phyloP scores from a whole-genome alignment of 495 filamentous ascomycete species.

The Thermothielavioides terrestris region DNA sequence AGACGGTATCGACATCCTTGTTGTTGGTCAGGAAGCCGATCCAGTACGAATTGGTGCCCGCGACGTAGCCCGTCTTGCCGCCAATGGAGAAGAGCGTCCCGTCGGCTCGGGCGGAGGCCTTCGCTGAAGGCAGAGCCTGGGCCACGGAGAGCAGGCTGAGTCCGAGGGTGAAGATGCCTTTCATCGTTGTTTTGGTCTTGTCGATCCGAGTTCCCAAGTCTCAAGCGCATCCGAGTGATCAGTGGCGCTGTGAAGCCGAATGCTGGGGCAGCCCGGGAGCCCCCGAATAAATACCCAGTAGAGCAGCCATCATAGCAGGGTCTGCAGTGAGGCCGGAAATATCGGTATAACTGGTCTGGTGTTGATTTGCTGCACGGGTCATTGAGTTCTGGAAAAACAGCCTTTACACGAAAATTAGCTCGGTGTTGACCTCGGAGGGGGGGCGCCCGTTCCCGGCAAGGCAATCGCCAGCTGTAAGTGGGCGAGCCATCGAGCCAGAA shows the following conservation, averaged over 20 bases:
- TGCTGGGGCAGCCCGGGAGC: too few relatives aligned
- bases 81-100: constrained; percentile 49
- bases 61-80: constrained; percentile 52
- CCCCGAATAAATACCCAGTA: neutral
- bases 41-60: constrained; percentile 71
- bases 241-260: too few relatives aligned
- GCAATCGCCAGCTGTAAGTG: neutral
- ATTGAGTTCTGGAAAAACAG: neutral
- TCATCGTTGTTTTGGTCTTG: constrained; percentile 11
- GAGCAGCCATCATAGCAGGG: neutral
- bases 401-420: neutral
- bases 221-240: too few relatives aligned
- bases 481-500: too few relatives aligned
- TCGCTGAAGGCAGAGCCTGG: constrained; percentile 2
- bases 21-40: constrained; percentile 57
- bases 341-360: neutral
- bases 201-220: too few relatives aligned
- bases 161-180: constrained; percentile 6
- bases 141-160: constrained; percentile 19
- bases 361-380: neutral
- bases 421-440: neutral
- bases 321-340: neutral
- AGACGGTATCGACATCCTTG: constrained; percentile 54
- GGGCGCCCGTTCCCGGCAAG: neutral
- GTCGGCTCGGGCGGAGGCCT: constrained; percentile 8